Evolutionary conservation across 106 monocot genomes (phyloP).

Genomic region (Allium fistulosum): DNA sequence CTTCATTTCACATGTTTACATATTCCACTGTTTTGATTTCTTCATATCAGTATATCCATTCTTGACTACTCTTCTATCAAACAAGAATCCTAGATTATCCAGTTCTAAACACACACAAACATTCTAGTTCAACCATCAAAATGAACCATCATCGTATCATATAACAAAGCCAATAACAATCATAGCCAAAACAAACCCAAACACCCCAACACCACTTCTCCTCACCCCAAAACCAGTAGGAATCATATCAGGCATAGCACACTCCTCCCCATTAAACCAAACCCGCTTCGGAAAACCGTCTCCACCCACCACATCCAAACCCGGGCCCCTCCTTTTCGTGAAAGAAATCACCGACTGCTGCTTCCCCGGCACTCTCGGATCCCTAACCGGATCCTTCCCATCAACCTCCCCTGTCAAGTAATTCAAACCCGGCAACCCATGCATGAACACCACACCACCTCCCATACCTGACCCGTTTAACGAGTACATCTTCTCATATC

Average conservation of each 20-base stretch:
- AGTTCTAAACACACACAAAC: too few relatives aligned
- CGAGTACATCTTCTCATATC: conserved; percentile 50
- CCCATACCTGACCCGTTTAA: conserved; percentile 46
- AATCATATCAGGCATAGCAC: conserved; percentile 41
- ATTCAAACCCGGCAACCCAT: conserved; percentile 47
- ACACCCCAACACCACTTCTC: not conserved
- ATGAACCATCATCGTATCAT: not conserved
- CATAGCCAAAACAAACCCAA: conserved; percentile 9
- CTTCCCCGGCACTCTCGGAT: conserved; percentile 67
- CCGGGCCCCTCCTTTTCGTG: conserved; percentile 53
- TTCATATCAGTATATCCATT: too few relatives aligned
- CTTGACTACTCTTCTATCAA: too few relatives aligned
- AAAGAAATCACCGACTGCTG: conserved; percentile 70
- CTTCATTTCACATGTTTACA: too few relatives aligned
- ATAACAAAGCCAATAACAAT: conserved; percentile 3
- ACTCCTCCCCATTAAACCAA: conserved; percentile 74
- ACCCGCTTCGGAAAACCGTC: conserved; percentile 59
- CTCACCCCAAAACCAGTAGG: conserved; percentile 14
- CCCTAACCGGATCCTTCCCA: conserved; percentile 19
- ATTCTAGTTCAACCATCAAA: not conserved
- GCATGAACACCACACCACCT: conserved; percentile 58
- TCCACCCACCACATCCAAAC: conserved; percentile 45
- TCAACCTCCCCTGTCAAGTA: conserved; percentile 40
- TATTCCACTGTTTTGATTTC: too few relatives aligned
- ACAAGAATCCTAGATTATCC: too few relatives aligned